Conservation (phyloP, 2,329 filamentous ascomycete genomes). For the Diplodia mutila region DNA sequence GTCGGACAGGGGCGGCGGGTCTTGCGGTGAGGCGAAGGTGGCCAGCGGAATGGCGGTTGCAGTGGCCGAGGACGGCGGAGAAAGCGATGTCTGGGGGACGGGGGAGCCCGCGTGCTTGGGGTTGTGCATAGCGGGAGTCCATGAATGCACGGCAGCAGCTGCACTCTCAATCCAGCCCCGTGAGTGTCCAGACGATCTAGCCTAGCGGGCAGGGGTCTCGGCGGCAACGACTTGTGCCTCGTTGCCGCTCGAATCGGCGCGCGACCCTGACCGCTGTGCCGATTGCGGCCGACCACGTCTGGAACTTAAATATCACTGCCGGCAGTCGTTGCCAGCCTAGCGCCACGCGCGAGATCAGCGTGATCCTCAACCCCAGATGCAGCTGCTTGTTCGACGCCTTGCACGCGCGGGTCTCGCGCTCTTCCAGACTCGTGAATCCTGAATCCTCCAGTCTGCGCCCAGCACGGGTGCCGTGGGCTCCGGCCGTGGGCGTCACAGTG, state of each 20-base stretch:
- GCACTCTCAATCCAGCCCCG: background rate
- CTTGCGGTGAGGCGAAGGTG: conserved; percentile 4
- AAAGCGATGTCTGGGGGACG: background rate
- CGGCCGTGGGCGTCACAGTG: background rate
- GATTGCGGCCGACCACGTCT: background rate
- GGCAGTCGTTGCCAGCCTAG: background rate
- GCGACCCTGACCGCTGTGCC: no score
- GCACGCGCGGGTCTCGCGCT: background rate
- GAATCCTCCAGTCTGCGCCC: no score
- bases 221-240: background rate
- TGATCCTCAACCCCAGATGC: conserved; percentile 14
- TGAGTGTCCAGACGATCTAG: background rate
- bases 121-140: conserved; percentile 17
- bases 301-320: no score
- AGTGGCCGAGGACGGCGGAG: conserved; percentile 17
- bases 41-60: conserved; percentile 22
- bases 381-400: background rate
- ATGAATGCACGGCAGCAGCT: conserved; percentile 8
- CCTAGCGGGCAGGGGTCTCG: background rate
- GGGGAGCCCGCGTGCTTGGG: conserved; percentile 19
- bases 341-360: conserved; percentile 13
- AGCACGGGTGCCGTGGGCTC: background rate
- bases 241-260: background rate
- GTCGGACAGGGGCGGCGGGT: background rate
- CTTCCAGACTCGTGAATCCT: background rate